Base-by-base conservation (phyloP, 805 yeast genomes). In the Saccharomycopsis olivae region DNA sequence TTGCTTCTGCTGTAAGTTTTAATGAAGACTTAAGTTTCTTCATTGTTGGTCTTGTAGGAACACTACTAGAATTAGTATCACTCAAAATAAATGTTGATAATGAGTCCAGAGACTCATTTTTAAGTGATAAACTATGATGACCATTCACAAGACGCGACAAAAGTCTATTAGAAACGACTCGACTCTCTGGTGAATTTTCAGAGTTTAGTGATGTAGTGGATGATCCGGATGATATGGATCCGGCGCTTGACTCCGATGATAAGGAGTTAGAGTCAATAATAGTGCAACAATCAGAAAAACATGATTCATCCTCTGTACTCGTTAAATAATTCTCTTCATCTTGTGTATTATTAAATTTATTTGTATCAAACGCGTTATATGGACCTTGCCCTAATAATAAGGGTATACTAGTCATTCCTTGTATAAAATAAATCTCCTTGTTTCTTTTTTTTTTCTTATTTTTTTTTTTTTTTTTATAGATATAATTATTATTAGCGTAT, bases 11-110 rank as follows among this genome's bases (percentile, higher is more conserved):
- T 21, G 16, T 29, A 13, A 39, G 16, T 30, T 43, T 43, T 20
- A 39, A 29, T 2, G 47, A 43, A 10, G 43, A 36, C 33, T 43
- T 43, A 14, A 43, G 27, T 27, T 28, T 41, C 29, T 41, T 37
- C 11, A 23, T 14, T 33, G 16, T 10, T 10, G 8, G 8, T 8
- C 14, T 28, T 10, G 30, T 28, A 5, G 8, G 15, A 36, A 15
- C 21, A 13, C n/a, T 13, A 19, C 15, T 24, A 18, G 36, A 21
- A 19, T 21, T 24, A 13, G 9, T 14, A 27, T 38, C 40, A 6
- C 27, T 16, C 14, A 29, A 17, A n/a, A 41, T 28, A 38, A 38
- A 41, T 20, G 45, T 41, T 16, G 41, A 33, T 15, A 38, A 30
- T 11, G 41, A 37, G 18, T 37, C 40, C 14, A 35, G 14, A 11